Percentiles rank a stretch among this genome's conserved stretches.
Evolutionary conservation across 2,329 filamentous ascomycete genomes (phyloP).

Genomic region (Elsinoe necatrix): DNA sequence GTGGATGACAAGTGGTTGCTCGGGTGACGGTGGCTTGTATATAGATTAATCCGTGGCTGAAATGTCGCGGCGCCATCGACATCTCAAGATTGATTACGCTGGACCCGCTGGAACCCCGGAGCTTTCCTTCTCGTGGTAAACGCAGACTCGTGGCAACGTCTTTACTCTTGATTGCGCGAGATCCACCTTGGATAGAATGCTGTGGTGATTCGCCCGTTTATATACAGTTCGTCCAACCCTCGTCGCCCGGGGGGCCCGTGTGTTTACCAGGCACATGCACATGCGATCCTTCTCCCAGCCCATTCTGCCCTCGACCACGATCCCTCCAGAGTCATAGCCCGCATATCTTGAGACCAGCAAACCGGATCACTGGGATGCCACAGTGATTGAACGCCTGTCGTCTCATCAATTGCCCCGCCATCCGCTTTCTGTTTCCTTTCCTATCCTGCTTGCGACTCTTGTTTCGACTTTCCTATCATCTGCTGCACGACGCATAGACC

Average conservation of each 20-base stretch:
- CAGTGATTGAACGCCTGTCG: conserved; percentile 8
- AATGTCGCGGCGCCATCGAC: background rate
- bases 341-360: background rate
- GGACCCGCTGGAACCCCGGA: background rate
- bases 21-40: conserved; percentile 10
- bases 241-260: background rate
- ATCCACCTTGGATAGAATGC: background rate
- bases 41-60: conserved; percentile 9
- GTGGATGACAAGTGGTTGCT: background rate
- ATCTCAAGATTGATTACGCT: conserved; percentile 5
- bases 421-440: conserved; percentile 5
- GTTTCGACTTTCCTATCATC: background rate
- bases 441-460: background rate
- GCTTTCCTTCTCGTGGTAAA: conserved; percentile 2
- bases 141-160: conserved; percentile 11
- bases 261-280: conserved; percentile 6
- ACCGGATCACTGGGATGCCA: conserved; percentile 11
- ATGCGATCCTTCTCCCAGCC: conserved; percentile 6
- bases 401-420: conserved; percentile 11
- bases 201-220: conserved; percentile 8
- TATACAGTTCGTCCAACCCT: background rate
- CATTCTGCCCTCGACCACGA: background rate
- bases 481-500: background rate
- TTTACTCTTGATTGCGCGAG: conserved; percentile 2
- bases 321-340: background rate